A percentile compares a stretch with the other conserved stretches of the same genome.
Evolutionary conservation across 2,329 filamentous ascomycete genomes (phyloP).

Genomic region (Geosmithia putterillii): DNA sequence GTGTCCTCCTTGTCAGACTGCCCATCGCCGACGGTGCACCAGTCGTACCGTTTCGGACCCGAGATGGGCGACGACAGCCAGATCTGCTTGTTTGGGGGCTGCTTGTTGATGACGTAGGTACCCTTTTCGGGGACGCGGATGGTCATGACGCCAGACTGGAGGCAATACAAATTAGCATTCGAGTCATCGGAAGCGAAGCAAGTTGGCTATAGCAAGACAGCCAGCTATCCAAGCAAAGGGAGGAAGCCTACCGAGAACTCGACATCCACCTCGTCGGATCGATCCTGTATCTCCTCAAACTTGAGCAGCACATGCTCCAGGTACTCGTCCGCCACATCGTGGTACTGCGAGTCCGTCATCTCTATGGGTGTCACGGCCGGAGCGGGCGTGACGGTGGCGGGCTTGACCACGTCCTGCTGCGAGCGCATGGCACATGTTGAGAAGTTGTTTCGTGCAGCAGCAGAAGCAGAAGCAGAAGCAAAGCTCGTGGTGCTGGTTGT

Average conservation of each 20-base stretch:
- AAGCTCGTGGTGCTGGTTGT: neutral
- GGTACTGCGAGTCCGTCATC: slow-evolving; percentile 60
- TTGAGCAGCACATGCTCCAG: slow-evolving; percentile 43
- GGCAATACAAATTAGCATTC: neutral
- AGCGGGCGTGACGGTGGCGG: slow-evolving; percentile 32
- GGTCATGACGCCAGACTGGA: slow-evolving; percentile 74
- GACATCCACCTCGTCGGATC: slow-evolving; percentile 65
- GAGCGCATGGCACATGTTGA: slow-evolving; percentile 13
- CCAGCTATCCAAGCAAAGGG: neutral
- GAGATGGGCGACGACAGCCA: slow-evolving; percentile 89
- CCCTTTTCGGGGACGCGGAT: slow-evolving; percentile 58
- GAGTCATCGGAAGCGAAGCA: too few relatives aligned
- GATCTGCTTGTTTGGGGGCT: slow-evolving; percentile 93
- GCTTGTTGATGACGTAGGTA: slow-evolving; percentile 94
- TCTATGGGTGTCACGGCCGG: slow-evolving; percentile 35
- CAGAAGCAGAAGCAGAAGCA: too few relatives aligned
- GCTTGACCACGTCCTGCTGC: slow-evolving; percentile 37
- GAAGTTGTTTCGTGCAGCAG: too few relatives aligned
- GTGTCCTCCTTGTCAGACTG: slow-evolving; percentile 68
- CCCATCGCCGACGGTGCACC: slow-evolving; percentile 60
- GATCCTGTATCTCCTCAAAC: slow-evolving; percentile 66
- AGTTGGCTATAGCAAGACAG: too few relatives aligned
- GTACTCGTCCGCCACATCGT: slow-evolving; percentile 65
- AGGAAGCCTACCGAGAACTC: slow-evolving; percentile 65
- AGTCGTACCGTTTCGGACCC: slow-evolving; percentile 91